These are phyloP conservation scores for Komagataella mondaviorum DNA, from an alignment of 805 yeast species.

Conservation along the genomic window DNA sequence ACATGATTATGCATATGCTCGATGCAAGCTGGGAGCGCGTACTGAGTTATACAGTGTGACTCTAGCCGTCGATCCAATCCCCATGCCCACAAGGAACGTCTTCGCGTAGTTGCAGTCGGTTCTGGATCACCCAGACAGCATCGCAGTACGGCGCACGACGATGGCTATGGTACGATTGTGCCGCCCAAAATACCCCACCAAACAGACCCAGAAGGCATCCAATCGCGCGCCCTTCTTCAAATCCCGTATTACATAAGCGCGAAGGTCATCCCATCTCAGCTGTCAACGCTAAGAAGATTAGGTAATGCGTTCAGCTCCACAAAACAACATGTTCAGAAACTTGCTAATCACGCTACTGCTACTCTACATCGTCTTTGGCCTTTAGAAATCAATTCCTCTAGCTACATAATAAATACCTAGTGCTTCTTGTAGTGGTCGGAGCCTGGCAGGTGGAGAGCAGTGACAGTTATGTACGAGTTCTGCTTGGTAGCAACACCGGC, in stretches of 20 bases:
- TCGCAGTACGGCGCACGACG: background rate
- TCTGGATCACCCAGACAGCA: background rate
- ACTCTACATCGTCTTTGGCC: background rate
- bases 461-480: slow-evolving; percentile 43
- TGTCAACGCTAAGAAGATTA: background rate
- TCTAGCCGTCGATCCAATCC: background rate
- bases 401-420: background rate
- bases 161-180: background rate
- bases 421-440: slow-evolving; percentile 1
- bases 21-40: background rate
- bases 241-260: background rate
- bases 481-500: slow-evolving; percentile 56
- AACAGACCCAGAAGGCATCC: no score
- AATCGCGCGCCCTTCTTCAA: no score
- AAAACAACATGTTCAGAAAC: background rate
- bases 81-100: background rate
- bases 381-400: background rate
- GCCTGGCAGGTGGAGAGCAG: slow-evolving; percentile 17
- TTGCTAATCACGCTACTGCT: background rate
- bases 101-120: background rate
- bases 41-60: background rate
- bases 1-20: background rate
- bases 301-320: background rate
- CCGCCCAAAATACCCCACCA: background rate
- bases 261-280: background rate